A percentile compares a stretch with the other conserved stretches of the same genome.
These are phyloP conservation scores for Phytophthora lateralis DNA, from an alignment of 352 stramenopile species.

Conservation along the genomic window DNA sequence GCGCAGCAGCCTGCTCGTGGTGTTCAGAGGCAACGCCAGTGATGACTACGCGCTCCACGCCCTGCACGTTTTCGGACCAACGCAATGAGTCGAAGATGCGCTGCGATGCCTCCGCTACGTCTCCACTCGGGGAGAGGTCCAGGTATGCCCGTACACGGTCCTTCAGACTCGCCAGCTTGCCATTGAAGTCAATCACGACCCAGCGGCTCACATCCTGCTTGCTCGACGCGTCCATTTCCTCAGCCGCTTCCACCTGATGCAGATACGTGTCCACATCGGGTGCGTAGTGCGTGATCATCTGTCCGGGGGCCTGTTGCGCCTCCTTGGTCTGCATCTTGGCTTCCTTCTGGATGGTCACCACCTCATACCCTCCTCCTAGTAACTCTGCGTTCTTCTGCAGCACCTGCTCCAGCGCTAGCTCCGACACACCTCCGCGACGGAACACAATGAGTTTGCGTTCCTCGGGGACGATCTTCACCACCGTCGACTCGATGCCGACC, in stretches of 20 bases:
- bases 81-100: constrained; percentile 86
- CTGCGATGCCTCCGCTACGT: constrained; percentile 73
- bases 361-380: constrained; percentile 54
- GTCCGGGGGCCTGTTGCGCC: constrained; percentile 92
- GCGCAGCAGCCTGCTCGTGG: constrained; percentile 75
- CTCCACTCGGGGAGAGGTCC: constrained; percentile 76
- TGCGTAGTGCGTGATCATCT: constrained; percentile 98
- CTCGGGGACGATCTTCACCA: constrained; percentile 89
- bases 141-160: constrained; percentile 64
- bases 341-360: constrained; percentile 74
- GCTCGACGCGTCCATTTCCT: constrained; percentile 39
- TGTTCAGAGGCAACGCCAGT: constrained; percentile 52
- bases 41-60: constrained; percentile 75
- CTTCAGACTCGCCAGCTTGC: constrained; percentile 53
- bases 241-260: constrained; percentile 47
- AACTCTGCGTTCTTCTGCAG: constrained; percentile 51
- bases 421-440: constrained; percentile 85
- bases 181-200: constrained; percentile 86
- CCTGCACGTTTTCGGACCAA: constrained; percentile 79
- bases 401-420: constrained; percentile 64
- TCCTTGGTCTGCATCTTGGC: constrained; percentile 67
- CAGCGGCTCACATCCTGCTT: constrained; percentile 51
- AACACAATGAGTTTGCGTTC: constrained; percentile 87
- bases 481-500: constrained; percentile 95
- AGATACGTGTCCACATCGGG: constrained; percentile 94